Evolutionary conservation across 1,284 basidiomycete species (phyloP), one percentile per base, ranked within the genome.

Genomic region (Leccinum solheimii): DNA sequence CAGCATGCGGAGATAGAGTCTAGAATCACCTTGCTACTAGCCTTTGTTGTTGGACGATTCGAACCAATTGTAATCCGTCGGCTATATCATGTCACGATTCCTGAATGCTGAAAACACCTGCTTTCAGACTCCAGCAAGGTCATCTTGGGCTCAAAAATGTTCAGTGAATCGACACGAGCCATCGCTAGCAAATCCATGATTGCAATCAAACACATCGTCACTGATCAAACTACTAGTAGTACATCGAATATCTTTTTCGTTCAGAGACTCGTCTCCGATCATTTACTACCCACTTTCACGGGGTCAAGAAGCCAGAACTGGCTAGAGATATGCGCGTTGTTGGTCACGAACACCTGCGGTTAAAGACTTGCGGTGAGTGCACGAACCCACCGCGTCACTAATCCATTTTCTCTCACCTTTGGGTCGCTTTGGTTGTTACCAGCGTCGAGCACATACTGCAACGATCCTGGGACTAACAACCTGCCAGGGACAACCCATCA

Each of bases 391-490:
- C 8, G 2, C 9, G 16, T 21, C 8, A 8, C 13, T 10, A 14
- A 2, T 19, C 5, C 43, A 13, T 45, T 27, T n/a, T 6, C 16
- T 23, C 62, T 2, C 36, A 62, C 61, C 62, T 26, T 60, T 3
- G 27, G 13, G 9, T 32, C n/a, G 3, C 1, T 3, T 7, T 1
- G 21, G 19, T 51, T 5, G 26, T 19, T 23, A 36, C 40, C 61
- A 13, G 62, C 23, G 27, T 63, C 61, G 8, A 63, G 61, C 21
- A 51, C 60, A 38, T 21, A 62, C 30, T 51, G 45, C 0, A 57
- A 2, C 23, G 8, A 3, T 16, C 2, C 45, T 14, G 60, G 21
- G 6, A 36, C 4, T 30, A 43, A 21, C 6, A 62, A 19, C 55
- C 60, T 64, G 19, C 11, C 23, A 27, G 26, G 5, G 10, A 38